Evolutionary conservation across 352 stramenopile genomes (phyloP).

Genomic region (Blastocystis sp.): DNA sequence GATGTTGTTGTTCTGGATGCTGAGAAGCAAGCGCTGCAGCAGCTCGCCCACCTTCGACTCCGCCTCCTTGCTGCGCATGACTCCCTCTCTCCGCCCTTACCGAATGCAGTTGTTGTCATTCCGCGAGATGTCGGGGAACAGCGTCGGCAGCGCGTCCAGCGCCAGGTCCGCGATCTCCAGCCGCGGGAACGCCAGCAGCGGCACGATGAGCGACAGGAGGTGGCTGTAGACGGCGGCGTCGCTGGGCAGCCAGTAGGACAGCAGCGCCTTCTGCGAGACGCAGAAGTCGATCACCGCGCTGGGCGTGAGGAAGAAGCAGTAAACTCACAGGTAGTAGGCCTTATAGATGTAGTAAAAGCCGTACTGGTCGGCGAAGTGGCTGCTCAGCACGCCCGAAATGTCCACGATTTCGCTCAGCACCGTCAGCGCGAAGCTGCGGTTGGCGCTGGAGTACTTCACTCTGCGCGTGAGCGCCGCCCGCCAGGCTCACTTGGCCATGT

Average conservation of each 20-base stretch:
- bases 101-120: conserved; percentile 3
- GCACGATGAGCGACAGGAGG: conserved; percentile 11
- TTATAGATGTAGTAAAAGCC: conserved; percentile 1
- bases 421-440: conserved; percentile 9
- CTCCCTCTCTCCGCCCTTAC: neutral
- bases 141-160: conserved; percentile 19
- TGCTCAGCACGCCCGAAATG: neutral
- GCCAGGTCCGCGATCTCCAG: conserved; percentile 36
- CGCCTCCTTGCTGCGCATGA: neutral
- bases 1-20: conserved; percentile 46
- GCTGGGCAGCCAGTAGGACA: conserved; percentile 23
- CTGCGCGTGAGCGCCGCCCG: neutral
- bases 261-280: neutral
- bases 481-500: neutral
- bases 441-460: neutral
- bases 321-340: conserved; percentile 17
- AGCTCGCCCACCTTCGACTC: neutral
- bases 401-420: conserved; percentile 20
- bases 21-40: neutral
- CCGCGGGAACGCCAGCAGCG: neutral
- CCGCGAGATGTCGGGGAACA: conserved; percentile 36
- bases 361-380: conserved; percentile 5
- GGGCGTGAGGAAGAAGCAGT: neutral
- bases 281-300: conserved; percentile 62
- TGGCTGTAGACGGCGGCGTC: conserved; percentile 18